These are phyloP conservation scores for Davidsoniella virescens DNA, from an alignment of 2,329 filamentous ascomycete species.

Conservation along the genomic window DNA sequence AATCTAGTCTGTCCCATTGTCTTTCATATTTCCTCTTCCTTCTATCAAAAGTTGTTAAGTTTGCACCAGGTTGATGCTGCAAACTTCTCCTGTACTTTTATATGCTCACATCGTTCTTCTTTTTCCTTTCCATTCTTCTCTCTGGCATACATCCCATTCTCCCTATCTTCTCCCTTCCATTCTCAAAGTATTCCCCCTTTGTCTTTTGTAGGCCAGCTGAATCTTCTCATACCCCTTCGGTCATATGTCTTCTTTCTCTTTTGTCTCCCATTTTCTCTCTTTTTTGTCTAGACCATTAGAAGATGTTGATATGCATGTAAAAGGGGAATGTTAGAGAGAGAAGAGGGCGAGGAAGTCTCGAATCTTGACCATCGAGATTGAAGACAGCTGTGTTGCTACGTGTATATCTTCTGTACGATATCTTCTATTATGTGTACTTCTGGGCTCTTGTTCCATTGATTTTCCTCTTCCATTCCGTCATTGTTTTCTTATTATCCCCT, in stretches of 20 bases:
- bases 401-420: conserved; percentile 11
- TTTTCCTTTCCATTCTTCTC: too few species aligned
- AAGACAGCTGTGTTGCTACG: background rate
- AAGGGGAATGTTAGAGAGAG: background rate
- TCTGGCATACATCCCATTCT: too few species aligned
- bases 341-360: background rate
- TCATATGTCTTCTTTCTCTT: too few species aligned
- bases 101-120: too few species aligned
- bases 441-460: background rate
- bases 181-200: too few species aligned
- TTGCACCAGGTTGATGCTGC: too few species aligned
- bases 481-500: background rate
- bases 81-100: too few species aligned
- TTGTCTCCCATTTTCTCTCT: too few species aligned
- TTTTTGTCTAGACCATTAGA: too few species aligned
- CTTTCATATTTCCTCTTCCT: background rate
- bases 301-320: background rate
- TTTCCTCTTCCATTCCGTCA: background rate
- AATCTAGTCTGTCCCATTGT: conserved; percentile 15
- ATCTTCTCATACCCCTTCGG: too few species aligned
- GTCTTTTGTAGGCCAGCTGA: too few species aligned
- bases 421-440: conserved; percentile 6
- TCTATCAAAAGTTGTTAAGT: background rate
- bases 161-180: too few species aligned
- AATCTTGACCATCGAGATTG: background rate